A percentile compares a stretch with the other conserved stretches of the same genome.
Evolutionary conservation across 2,329 filamentous ascomycete species (phyloP).

Genomic region (Annulohypoxylon truncatum): DNA sequence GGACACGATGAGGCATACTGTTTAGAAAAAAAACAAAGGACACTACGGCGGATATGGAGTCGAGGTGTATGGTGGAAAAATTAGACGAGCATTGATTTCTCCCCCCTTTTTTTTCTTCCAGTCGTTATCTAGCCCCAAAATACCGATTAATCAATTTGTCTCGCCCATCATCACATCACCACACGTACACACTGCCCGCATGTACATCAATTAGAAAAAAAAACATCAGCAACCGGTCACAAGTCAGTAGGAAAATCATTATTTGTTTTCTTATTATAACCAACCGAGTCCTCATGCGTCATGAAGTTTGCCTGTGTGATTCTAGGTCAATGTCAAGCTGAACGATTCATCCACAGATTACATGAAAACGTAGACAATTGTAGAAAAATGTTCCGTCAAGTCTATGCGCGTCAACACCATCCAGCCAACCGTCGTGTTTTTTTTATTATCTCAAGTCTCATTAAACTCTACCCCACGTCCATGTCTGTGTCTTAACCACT

Average conservation of each 20-base stretch:
- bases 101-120: not conserved
- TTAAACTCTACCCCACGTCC: not conserved
- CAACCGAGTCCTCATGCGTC: slow-evolving; percentile 17
- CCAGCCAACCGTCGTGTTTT: not conserved
- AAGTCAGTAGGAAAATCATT: slow-evolving; percentile 13
- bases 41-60: slow-evolving; percentile 33
- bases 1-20: slow-evolving; percentile 15
- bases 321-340: slow-evolving; percentile 20
- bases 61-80: slow-evolving; percentile 35
- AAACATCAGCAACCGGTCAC: slow-evolving; percentile 8
- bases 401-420: not conserved
- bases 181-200: slow-evolving; percentile 1
- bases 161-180: slow-evolving; percentile 14
- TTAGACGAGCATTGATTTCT: slow-evolving; percentile 35
- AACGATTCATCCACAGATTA: not conserved
- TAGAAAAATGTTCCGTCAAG: not conserved
- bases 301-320: slow-evolving; percentile 30
- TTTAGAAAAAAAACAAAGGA: slow-evolving; percentile 32
- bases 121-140: not conserved
- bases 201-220: slow-evolving; percentile 31
- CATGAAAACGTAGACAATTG: not conserved
- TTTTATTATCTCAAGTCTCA: not conserved
- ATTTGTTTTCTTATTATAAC: slow-evolving; percentile 10
- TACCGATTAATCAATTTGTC: slow-evolving; percentile 10
- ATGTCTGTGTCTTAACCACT: not conserved